These are phyloP conservation scores for Ramularia endophylla DNA, from an alignment of 2,329 filamentous ascomycete genomes.

Conservation along the genomic window DNA sequence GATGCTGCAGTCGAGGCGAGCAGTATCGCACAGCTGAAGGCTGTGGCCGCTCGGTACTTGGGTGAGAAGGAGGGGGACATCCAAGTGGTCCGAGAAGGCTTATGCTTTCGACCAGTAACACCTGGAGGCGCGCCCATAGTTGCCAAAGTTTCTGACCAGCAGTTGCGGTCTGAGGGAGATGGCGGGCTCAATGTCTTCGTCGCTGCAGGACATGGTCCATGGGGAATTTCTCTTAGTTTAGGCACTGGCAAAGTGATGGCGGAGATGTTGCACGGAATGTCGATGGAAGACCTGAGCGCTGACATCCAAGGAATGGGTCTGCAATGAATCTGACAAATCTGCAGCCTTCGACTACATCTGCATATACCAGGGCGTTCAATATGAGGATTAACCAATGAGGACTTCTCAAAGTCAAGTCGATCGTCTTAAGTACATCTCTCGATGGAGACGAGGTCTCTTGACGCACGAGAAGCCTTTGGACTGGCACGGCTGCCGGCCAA, in stretches of 20 bases:
- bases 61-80: conserved; percentile 32
- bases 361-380: too few species aligned
- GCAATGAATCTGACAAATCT: too few species aligned
- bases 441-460: too few species aligned
- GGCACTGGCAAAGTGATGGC: conserved; percentile 55
- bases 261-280: neutral
- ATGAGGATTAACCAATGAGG: too few species aligned
- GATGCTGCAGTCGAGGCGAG: conserved; percentile 43
- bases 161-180: conserved; percentile 51
- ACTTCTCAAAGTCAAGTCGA: too few species aligned
- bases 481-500: too few species aligned
- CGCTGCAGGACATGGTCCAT: conserved; percentile 90
- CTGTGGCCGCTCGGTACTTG: conserved; percentile 46
- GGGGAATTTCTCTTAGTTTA: conserved; percentile 95
- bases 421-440: too few species aligned
- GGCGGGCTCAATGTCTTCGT: conserved; percentile 33
- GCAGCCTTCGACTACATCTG: too few species aligned
- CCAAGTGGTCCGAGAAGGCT: neutral
- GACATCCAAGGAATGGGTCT: too few species aligned
- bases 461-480: too few species aligned
- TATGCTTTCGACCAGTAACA: neutral
- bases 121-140: conserved; percentile 63
- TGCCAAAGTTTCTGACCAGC: conserved; percentile 65
- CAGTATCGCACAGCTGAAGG: conserved; percentile 47
- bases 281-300: neutral